Evolutionary conservation across 345 rosid genomes (phyloP).

Genomic region (Crucihimalaya himalaica): DNA sequence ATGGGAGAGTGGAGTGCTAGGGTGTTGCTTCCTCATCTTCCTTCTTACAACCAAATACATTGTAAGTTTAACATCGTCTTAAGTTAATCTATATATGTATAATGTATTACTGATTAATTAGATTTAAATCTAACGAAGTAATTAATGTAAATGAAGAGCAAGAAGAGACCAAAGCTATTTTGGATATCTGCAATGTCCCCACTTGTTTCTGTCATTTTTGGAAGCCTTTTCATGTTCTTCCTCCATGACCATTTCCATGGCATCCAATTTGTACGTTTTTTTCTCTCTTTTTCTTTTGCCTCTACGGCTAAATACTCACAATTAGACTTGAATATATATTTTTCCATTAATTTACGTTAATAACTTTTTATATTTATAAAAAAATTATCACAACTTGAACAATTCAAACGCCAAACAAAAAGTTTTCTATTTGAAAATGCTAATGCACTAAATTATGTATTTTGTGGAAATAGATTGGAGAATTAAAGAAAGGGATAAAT

Average conservation of each 20-base stretch:
- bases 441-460: background rate
- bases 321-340: background rate
- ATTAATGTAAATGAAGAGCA: slow-evolving; percentile 52
- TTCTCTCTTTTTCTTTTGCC: background rate
- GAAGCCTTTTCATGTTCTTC: slow-evolving; percentile 74
- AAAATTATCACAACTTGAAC: background rate
- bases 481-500: slow-evolving; percentile 79
- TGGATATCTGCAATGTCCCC: slow-evolving; percentile 98
- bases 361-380: too few species aligned
- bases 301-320: background rate
- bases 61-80: slow-evolving; percentile 49
- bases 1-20: slow-evolving; percentile 88
- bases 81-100: background rate
- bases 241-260: slow-evolving; percentile 81
- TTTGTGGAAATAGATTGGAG: slow-evolving; percentile 58
- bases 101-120: background rate
- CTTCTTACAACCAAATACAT: slow-evolving; percentile 65
- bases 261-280: slow-evolving; percentile 63
- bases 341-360: background rate
- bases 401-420: background rate
- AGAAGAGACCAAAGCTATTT: slow-evolving; percentile 72
- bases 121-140: background rate
- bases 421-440: background rate
- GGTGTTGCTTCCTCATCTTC: slow-evolving; percentile 76
- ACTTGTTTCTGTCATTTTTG: slow-evolving; percentile 70